These are phyloP conservation scores for Penicillium soppii DNA, from an alignment of 495 filamentous ascomycete genomes.

Conservation along the genomic window DNA sequence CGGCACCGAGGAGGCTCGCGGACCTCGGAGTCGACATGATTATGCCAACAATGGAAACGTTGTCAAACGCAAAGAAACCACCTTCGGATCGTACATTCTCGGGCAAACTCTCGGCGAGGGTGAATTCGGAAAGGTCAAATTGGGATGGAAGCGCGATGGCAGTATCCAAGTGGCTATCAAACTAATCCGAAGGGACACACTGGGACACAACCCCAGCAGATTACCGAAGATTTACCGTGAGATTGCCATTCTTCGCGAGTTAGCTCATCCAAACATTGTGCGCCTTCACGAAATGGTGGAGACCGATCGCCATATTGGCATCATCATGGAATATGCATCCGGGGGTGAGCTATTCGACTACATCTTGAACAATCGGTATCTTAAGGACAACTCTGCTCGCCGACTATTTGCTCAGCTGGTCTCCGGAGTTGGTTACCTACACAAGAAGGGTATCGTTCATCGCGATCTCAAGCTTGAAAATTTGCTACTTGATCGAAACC, in stretches of 20 bases:
- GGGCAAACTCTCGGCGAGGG: conserved; percentile 98
- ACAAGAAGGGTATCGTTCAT: conserved; percentile 99
- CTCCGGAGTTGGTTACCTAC: conserved; percentile 94
- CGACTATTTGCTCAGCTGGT: conserved; percentile 94
- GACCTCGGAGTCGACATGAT: conserved; percentile 74
- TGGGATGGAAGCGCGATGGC: conserved; percentile 98
- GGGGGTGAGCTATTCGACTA: conserved; percentile 98
- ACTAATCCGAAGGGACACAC: conserved; percentile 85
- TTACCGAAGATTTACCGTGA: conserved; percentile 97
- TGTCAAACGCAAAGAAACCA: conserved; percentile 68
- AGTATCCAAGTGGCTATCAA: conserved; percentile 97
- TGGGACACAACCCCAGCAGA: conserved; percentile 81
- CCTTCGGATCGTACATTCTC: conserved; percentile 91
- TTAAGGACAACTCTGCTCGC: conserved; percentile 89
- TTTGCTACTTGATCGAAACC: conserved; percentile 88
- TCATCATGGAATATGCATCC: conserved; percentile 97
- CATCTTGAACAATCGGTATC: conserved; percentile 91
- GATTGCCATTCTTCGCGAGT: conserved; percentile 82
- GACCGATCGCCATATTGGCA: conserved; percentile 93
- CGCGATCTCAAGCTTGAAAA: conserved; percentile 98
- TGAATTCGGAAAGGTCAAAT: conserved; percentile 98
- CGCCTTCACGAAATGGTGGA: conserved; percentile 98
- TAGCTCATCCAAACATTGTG: conserved; percentile 95
- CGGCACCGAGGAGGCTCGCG: conserved; percentile 60
- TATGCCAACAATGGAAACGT: conserved; percentile 52